Base-by-base conservation (phyloP, 768 basidiomycete species). In the Pisolithus albus region DNA sequence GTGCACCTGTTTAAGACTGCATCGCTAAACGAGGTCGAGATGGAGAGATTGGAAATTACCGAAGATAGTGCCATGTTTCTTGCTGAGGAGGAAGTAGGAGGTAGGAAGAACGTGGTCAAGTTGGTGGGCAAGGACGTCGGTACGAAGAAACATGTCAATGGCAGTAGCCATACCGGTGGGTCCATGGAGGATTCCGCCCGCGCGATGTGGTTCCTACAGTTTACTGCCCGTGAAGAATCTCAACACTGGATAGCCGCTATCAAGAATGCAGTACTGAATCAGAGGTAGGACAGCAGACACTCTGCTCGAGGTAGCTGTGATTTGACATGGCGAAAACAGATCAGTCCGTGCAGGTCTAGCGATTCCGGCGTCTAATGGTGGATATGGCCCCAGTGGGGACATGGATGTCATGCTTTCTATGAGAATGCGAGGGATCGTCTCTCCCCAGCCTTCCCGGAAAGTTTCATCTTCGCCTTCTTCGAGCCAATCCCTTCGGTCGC, bases 381-480 rank as follows among this genome's bases (percentile, higher is more conserved):
- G 70, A 15, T 69, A 76, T 24, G 88, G 88, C 54, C 86, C 86
- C 19, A 75, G 82, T 43, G 88, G 88, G 6, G 88, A 90, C 61
- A 79, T 90, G 72, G 88, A 90, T 62, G 88, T 89, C 44, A 86
- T 88, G 79, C 74, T 90, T 34, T 84, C 85, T 28, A 87, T 90
- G 75, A 82, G 83, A 45, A 74, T 80, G 30, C 85, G 87, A 58
- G 81, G 78, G n/a, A 49, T 70, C 74, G 56, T 70, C 72, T 26
- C 72, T 72, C 24, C 65, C 66, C 48, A 64, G 39, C 49, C 55
- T 54, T 21, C 48, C 21, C 39, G 42, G 41, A 24, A 55, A 58
- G 47, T 32, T 50, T 19, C 57, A 11, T 55, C 64, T 37, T 60
- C 66, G 1, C 59, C 63, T 21, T 63, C 70, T 37, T 64, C 48